Base-by-base conservation (phyloP, 2,329 filamentous ascomycete genomes). In the Colletotrichum somersetense region DNA sequence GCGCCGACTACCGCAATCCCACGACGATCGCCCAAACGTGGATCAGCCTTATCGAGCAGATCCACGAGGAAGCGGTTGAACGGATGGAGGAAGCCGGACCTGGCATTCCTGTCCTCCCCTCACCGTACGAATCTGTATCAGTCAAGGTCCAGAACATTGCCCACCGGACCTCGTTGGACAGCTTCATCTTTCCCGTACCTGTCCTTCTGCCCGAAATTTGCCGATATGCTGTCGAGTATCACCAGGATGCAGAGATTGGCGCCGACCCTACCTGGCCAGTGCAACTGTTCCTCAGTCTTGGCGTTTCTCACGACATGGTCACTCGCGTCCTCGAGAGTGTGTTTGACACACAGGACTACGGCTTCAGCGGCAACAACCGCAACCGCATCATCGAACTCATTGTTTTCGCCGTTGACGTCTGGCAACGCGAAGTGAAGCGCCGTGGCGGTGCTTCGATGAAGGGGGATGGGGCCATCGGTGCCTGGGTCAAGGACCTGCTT, bases 1-100 rank as follows among this genome's bases (percentile, higher is more conserved):
- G 92, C 1, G 96, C 96, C 57, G 95, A 98, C 81, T 94, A 97
- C 84, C 92, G 96, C 77, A 97, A 96, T 77, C 88, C 94, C 1
- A 91, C 93, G 53, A 93, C 96, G 74, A 96, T 99, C 77, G 88
- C 89, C 66, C 87, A 91, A 52, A 97, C 94, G 4, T 99, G 96
- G 96, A 88, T 91, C 78, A 91, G 92, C 76, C 86, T 98, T 26
- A 90, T 99, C 73, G 88, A 93, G 71, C 88, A 91, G 74, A 90
- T 91, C 7, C 92, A 96, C 78, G 83, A 87, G 38, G 87, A 89
- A 26, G 81, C 87, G 30, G 81, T 83, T 63, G 82, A 85, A 52
- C 82, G 83, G 42, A 76, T 81, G 16, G 81, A 83, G 38, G 77
- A 85, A 71, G 89, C 87, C 23, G 81, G 76, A 62, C 77, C 77